Evolutionary conservation across 768 basidiomycete species (phyloP), one percentile per base, ranked within the genome.

Genomic region (Leccinum sublutescens): DNA sequence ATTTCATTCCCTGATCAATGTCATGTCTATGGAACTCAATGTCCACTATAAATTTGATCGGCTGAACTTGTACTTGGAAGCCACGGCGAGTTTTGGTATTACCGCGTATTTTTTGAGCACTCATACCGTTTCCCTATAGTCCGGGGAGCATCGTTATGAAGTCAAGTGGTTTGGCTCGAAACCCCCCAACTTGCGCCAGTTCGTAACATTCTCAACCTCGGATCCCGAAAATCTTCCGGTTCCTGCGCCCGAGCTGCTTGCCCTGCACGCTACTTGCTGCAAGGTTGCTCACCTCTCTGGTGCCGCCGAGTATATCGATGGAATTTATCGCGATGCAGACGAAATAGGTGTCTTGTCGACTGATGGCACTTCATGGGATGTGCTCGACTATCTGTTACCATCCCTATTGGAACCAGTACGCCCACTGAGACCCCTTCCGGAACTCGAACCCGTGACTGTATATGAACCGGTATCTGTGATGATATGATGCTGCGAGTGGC

Each of bases 241-340:
- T n/a, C 64, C 68, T 33, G 31, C 47, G 1, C 45, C 47, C 0
- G 45, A 62, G 25, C 52, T 62, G 25, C 60, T 71, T 25, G 61
- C 55, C 17, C n/a, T 68, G 27, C 67, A 71, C 52, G 64, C 68
- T 8, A 60, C 62, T 45, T 70, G 67, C 55, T 62, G 55, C 38
- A 64, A 69, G 55, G 68, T 71, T 29, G 65, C 67, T n/a, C 62
- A 70, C 47, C 45, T 71, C 5, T 68, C 70, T 10, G 69, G 65
- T 43, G 61, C 68, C 0, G 52, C 50, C 17, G 57, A 69, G 21
- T 55, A 64, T 34, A 66, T 66, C 3, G 67, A 68, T 14, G 10
- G 47, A n/a, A 15, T 61, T 21, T 48, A 49, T 47, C 31, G 36
- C 3, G 62, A 63, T 48, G 62, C 51, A 40, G 54, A 63, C 6